Conservation (phyloP, 495 filamentous ascomycete genomes). For the Cetradonia linearis region DNA sequence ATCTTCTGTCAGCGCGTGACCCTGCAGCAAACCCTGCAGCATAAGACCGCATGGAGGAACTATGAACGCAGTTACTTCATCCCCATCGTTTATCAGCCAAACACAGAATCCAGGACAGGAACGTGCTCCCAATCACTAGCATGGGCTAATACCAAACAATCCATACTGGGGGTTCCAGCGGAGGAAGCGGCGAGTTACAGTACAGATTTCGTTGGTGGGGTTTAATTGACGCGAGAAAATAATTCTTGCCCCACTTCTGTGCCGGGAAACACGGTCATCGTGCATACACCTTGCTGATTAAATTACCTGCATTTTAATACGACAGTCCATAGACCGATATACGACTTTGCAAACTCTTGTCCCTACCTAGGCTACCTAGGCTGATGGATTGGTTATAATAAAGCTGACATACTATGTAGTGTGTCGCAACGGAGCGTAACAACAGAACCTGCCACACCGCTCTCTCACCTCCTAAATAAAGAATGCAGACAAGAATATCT, state of each 20-base stretch:
- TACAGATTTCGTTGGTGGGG: neutral
- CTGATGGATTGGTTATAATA: neutral
- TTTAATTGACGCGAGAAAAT: neutral
- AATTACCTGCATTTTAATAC: neutral
- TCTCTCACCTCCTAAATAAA: neutral
- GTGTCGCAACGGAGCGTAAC: neutral
- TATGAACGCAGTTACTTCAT: neutral
- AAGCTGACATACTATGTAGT: neutral
- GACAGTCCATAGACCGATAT: neutral
- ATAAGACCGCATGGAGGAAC: conserved; percentile 4
- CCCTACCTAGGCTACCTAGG: neutral
- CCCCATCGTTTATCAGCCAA: neutral
- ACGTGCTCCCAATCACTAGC: neutral
- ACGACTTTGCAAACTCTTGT: neutral
- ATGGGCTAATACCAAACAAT: neutral
- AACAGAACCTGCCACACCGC: too few species aligned
- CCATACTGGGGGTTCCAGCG: neutral
- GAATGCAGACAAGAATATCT: neutral
- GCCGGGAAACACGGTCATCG: neutral
- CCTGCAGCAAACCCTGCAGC: neutral
- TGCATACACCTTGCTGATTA: neutral
- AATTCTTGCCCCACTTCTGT: neutral
- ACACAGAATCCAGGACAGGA: conserved; percentile 2
- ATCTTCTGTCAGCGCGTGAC: conserved; percentile 1
- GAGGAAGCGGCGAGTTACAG: neutral